phyloP scores from a whole-genome alignment of 2,329 filamentous ascomycete genomes.

The Pyricularia pennisetigena region DNA sequence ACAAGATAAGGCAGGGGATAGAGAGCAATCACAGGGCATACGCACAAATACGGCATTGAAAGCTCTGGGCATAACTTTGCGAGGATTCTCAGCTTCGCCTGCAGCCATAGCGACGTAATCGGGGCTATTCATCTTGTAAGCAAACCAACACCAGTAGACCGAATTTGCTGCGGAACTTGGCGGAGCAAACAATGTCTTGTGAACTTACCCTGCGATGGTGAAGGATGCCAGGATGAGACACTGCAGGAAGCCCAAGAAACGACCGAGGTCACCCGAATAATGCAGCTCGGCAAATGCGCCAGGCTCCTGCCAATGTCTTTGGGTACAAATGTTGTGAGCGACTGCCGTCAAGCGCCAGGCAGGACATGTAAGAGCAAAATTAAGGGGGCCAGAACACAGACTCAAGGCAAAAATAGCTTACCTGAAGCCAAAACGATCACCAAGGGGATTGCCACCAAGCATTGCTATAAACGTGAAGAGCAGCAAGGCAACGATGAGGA shows the following conservation, averaged over 20 bases:
- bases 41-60: slow-evolving; percentile 57
- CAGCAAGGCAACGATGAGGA: slow-evolving; percentile 63
- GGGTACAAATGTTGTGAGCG: not conserved
- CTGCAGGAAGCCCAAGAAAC: slow-evolving; percentile 65
- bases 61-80: slow-evolving; percentile 54
- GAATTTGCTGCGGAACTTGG: not conserved
- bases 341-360: not conserved
- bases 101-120: slow-evolving; percentile 52
- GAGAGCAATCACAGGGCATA: not conserved
- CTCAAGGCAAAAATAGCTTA: slow-evolving; percentile 18
- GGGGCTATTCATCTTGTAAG: slow-evolving; percentile 27
- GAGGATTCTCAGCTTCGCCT: slow-evolving; percentile 55
- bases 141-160: not conserved
- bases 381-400: no score
- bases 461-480: slow-evolving; percentile 74
- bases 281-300: slow-evolving; percentile 62
- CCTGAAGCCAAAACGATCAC: slow-evolving; percentile 64
- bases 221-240: slow-evolving; percentile 64
- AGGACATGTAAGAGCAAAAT: not conserved
- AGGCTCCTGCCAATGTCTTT: slow-evolving; percentile 48
- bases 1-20: no score
- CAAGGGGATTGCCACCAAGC: slow-evolving; percentile 69
- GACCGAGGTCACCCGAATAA: slow-evolving; percentile 54
- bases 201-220: slow-evolving; percentile 41
- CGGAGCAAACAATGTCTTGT: not conserved